Conservation (phyloP, 164 flowering plant genomes). For the Protea cynaroides region DNA sequence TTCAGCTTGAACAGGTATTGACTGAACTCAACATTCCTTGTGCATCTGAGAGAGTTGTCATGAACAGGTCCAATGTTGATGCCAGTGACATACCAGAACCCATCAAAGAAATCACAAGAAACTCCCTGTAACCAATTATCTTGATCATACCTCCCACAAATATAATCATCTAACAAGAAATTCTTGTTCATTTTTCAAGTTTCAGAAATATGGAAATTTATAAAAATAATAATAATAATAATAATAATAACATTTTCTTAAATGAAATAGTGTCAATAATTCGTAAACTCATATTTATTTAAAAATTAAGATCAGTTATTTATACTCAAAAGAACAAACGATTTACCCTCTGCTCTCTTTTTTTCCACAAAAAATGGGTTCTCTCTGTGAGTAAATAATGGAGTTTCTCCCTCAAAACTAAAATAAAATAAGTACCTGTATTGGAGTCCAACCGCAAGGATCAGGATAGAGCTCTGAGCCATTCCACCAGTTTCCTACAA, state of each 20-base stretch:
- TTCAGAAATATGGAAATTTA: too few species aligned
- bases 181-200: too few species aligned
- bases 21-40: constrained; percentile 35
- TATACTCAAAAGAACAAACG: too few species aligned
- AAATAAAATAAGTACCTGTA: constrained; percentile 39
- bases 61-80: constrained; percentile 65
- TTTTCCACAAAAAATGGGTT: background rate
- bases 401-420: too few species aligned
- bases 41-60: constrained; percentile 67
- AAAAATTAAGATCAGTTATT: too few species aligned
- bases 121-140: constrained; percentile 55
- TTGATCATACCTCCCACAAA: background rate
- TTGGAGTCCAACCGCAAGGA: constrained; percentile 98
- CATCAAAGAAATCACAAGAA: constrained; percentile 67
- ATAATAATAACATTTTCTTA: too few species aligned
- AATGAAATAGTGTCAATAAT: too few species aligned
- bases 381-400: too few species aligned
- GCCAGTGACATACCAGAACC: constrained; percentile 67
- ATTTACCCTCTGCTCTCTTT: too few species aligned
- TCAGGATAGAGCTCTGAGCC: constrained; percentile 92
- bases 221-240: too few species aligned
- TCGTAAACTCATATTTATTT: too few species aligned
- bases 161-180: background rate
- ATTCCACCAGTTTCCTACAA: constrained; percentile 79
- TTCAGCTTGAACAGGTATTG: constrained; percentile 51